Conservation (phyloP, 306 rosid species). For the Chamaecrista fasciculata region DNA sequence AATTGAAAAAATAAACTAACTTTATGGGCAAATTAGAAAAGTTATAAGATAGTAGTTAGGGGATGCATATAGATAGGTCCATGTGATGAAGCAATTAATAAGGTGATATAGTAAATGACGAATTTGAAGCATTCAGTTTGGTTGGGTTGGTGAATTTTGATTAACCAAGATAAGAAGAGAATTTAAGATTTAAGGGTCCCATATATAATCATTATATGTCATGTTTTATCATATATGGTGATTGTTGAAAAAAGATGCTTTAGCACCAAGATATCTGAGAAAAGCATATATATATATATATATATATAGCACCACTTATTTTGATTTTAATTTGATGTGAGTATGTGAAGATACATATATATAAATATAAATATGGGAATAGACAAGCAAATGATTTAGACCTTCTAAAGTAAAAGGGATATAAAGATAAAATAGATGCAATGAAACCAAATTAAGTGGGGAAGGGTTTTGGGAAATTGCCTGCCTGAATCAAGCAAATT, state of each 20-base stretch:
- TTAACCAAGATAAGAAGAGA: conserved; percentile 35
- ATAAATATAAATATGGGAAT: conserved; percentile 1
- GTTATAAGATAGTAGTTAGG: conserved; percentile 31
- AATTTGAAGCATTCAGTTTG: conserved; percentile 40
- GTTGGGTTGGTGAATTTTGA: conserved; percentile 44
- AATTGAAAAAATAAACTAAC: conserved; percentile 16
- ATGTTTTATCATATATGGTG: conserved; percentile 45
- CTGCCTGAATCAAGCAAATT: conserved; percentile 30
- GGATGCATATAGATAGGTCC: conserved; percentile 16
- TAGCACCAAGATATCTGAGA: conserved; percentile 33
- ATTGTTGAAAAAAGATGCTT: conserved; percentile 52
- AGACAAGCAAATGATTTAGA: conserved; percentile 59
- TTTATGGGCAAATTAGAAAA: conserved; percentile 35
- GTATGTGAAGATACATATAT: conserved; percentile 18
- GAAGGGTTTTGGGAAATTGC: conserved; percentile 39
- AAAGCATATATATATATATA: too few species aligned
- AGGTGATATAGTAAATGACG: conserved; percentile 39
- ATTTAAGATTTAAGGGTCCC: conserved; percentile 47
- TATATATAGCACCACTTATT: conserved; percentile 30
- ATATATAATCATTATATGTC: conserved; percentile 34
- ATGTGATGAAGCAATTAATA: conserved; percentile 32
- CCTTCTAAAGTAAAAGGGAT: conserved; percentile 58
- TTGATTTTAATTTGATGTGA: conserved; percentile 19
- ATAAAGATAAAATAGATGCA: conserved; percentile 23
- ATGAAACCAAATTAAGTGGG: conserved; percentile 27